Base-by-base conservation (phyloP, 1,284 basidiomycete genomes). In the Anthracocystis panici-leucophaei region DNA sequence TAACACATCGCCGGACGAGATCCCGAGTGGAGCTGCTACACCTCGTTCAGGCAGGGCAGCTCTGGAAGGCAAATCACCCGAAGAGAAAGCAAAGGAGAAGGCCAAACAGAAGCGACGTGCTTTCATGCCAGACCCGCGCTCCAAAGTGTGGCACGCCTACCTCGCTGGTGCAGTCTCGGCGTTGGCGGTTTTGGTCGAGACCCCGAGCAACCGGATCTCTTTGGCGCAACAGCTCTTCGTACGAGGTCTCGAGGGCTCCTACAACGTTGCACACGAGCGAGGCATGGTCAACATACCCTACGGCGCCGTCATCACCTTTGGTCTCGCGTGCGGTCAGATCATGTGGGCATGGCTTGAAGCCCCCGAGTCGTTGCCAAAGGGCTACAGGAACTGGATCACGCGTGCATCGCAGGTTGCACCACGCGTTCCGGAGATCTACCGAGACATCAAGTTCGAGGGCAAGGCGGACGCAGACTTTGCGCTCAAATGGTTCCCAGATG, bases 181-280 rank as follows among this genome's bases (percentile, higher is more conserved):
- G 7, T 76, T 93, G n/a, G 92, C 92, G 0, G 89, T 98, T 48
- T 87, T 93, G 82, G 93, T 92, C 84, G 94, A 97, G 87, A 92
- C 90, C 79, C 88, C 88, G 63, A 88, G 88, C 2, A 87, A 92
- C 48, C 88, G 93, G 64, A 87, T 89, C 3, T 89, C 90, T 14
- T 92, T 97, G 65, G 92, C 92, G 0, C 95, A 97, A 80, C 95
- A 98, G 87, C 87, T 95, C 78, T 93, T 95, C 84, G 93, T 95
- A 55, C 81, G 81, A 16, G 93, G 94, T 0, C 85, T 95, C 21
- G 93, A 95, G 82, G 93, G 93, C 1, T 90, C 91, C 2, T 94
- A 92, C 84, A 94, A 94, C 76, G 88, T 90, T 1, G 90, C 90
- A 72, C 90, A 91, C 11, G 88, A 88, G 1, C 89, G 89, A 77